phyloP scores from a whole-genome alignment of 2,329 filamentous ascomycete genomes.

The Hypomyces perniciosus region DNA sequence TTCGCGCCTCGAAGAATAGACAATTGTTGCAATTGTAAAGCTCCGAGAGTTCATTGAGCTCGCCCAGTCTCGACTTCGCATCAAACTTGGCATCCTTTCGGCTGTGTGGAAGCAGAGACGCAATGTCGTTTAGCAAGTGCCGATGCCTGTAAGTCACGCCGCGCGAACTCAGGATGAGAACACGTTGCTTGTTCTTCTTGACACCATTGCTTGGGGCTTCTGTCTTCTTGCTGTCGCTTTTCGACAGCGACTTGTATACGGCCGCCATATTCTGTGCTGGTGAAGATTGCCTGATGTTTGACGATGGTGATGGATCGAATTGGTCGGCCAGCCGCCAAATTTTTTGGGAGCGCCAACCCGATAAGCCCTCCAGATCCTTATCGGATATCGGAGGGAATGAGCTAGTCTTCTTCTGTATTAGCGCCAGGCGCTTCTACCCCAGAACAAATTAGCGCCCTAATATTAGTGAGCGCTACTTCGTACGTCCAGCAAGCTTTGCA shows the following conservation, averaged over 20 bases:
- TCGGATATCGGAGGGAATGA: conserved; percentile 6
- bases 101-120: conserved; percentile 81
- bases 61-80: conserved; percentile 81
- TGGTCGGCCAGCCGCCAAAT: conserved; percentile 4
- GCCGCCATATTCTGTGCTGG: conserved; percentile 48
- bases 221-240: conserved; percentile 44
- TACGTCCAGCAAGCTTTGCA: too few species aligned
- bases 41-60: conserved; percentile 69
- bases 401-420: background rate
- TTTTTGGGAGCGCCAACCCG: conserved; percentile 5
- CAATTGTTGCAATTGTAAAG: conserved; percentile 92
- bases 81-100: conserved; percentile 96
- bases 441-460: too few species aligned
- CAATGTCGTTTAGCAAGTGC: conserved; percentile 85
- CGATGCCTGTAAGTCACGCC: conserved; percentile 87
- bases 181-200: conserved; percentile 65
- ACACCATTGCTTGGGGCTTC: conserved; percentile 44
- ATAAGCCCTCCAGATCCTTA: conserved; percentile 10
- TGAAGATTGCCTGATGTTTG: background rate
- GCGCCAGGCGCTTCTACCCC: too few species aligned
- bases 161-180: conserved; percentile 85
- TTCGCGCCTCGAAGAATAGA: conserved; percentile 91
- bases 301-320: background rate
- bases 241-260: conserved; percentile 70
- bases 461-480: too few species aligned